Evolutionary conservation across 1,284 basidiomycete genomes (phyloP), one percentile per base, ranked within the genome.

Genomic region (Violaceomyces palustris): DNA sequence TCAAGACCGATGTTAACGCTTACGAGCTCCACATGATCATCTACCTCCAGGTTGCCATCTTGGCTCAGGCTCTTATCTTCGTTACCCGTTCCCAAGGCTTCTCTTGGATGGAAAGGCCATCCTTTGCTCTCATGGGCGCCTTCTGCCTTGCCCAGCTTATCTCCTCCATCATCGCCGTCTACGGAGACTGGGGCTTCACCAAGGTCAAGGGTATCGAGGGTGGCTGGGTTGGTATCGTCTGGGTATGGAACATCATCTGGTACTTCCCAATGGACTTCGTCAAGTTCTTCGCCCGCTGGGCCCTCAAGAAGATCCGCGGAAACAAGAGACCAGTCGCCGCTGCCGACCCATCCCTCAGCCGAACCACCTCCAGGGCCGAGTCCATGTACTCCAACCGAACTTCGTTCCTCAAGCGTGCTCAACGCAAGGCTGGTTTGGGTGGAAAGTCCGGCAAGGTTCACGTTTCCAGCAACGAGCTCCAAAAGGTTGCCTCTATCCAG

Each of bases 91-190:
- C 91, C 63, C 92, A 96, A 75, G 82, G 87, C 22, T 93, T 89
- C 81, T 97, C 91, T 82, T 96, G 93, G 82, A 90, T 89, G 86
- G 92, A 97, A 78, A 85, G 91, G 54, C 92, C 91, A 19, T 93
- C 91, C 35, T 78, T 81, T 40, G 92, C 92, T 35, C 82, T 97
- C 45, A 80, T 97, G 78, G 76, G 78, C 60, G 92, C 92, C 30
- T 97, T 97, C 82, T 85, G 83, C 74, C 62, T 96, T 48, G 92
- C 92, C 27, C 92, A 96, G 78, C 82, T 94, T 50, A 80, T 96
- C 57, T 89, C 91, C 3, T 89, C 89, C 41, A 91, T 96, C 79
- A 94, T 97, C 64, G 90, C 92, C 43, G 89, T 81, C 25, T 96
- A 84, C 77, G 91, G 81, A 67, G 74, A 94, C 53, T 63, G 57